Conservation (phyloP, 179 eudicot genomes). For the Sideroxylon spinosum region DNA sequence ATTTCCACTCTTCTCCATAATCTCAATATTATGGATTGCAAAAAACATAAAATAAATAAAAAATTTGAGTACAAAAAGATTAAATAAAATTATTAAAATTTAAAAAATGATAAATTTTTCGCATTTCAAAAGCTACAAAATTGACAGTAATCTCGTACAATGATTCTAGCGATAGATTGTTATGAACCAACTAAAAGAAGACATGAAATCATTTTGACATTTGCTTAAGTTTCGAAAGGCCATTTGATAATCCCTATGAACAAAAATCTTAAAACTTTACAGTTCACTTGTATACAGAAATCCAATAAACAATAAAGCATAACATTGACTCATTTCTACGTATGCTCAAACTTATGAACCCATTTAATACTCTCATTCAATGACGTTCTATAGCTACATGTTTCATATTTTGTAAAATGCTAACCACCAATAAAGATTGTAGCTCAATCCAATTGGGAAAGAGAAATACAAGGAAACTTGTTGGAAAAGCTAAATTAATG, state of each 20-base stretch:
- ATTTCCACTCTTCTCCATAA: no score
- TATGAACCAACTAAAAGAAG: background rate
- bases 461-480: background rate
- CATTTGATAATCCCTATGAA: background rate
- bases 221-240: background rate
- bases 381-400: background rate
- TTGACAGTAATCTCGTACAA: background rate
- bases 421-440: background rate
- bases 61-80: no score
- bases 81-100: no score
- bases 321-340: background rate
- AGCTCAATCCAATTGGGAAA: background rate
- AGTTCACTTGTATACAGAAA: background rate
- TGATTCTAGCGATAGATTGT: background rate
- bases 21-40: no score
- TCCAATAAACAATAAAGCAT: background rate
- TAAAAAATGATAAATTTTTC: no score
- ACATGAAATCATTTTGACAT: background rate
- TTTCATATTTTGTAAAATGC: background rate
- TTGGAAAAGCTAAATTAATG: background rate
- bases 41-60: no score
- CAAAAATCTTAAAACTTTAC: background rate
- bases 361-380: background rate
- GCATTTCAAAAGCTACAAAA: no score
- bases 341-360: background rate